These are phyloP conservation scores for Sonneratia alba DNA, from an alignment of 345 rosid species.

Conservation along the genomic window DNA sequence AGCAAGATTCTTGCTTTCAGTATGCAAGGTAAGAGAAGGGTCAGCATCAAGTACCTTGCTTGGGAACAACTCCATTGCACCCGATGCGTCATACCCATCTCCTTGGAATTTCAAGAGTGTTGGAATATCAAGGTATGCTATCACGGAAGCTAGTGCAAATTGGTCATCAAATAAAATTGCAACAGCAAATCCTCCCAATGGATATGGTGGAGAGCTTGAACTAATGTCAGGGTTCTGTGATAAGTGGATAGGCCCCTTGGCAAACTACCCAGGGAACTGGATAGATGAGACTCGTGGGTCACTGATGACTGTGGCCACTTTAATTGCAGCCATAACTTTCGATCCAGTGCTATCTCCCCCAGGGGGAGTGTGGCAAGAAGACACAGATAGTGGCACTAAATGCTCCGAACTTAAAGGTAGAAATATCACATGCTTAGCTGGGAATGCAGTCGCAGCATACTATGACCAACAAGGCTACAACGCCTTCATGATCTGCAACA, in stretches of 20 bases:
- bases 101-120: no score
- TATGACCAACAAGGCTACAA: not conserved
- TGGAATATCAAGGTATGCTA: no score
- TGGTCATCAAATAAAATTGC: not conserved
- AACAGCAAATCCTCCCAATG: no score
- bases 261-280: not conserved
- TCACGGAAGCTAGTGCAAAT: no score
- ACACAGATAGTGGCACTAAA: not conserved
- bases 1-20: not conserved
- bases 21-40: not conserved
- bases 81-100: no score
- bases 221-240: not conserved
- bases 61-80: not conserved
- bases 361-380: slow-evolving; percentile 1
- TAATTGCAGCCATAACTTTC: not conserved
- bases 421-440: not conserved
- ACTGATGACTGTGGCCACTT: slow-evolving; percentile 3
- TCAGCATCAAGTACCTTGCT: not conserved
- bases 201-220: not conserved
- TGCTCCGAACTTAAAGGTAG: not conserved
- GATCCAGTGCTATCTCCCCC: not conserved
- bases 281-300: not conserved
- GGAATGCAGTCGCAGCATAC: not conserved
- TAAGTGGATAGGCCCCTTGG: not conserved
- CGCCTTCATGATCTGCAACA: not conserved